Evolutionary conservation across 495 filamentous ascomycete species (phyloP), one percentile per base, ranked within the genome.

Genomic region (Penicillium coprophilum): DNA sequence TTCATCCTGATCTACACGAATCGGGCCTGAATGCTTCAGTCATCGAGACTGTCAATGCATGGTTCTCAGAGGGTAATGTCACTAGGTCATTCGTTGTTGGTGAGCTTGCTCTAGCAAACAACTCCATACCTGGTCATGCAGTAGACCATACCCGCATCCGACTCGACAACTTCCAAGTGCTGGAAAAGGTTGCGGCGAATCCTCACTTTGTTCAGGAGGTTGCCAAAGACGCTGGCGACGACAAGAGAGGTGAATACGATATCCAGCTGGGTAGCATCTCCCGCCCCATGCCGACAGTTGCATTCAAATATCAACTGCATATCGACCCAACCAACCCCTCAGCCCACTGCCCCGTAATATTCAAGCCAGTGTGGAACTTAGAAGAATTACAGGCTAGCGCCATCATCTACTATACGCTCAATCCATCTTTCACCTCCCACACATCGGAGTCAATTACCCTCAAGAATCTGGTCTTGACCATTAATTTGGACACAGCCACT

Each of bases 281-380:
- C 46, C 87, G 84, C 53, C 86, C 89, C 11, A 65, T 71, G 44
- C 77, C 77, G 7, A 80, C 88, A 0, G 86, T 94, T 3, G 94
- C 90, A 30, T 98, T 98, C 77, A 96, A 93, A 57, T 98, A 97
- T 68, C 89, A 93, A 69, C 76, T 96, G n/a, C 91, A 96, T 60
- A 67, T 92, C 28, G 87, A 94, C 28, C 79, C 80, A 43, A 58
- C 73, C 17, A 82, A 82, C 51, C 71, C 84, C 13, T 76, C 81
- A 24, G 66, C 83, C n/a, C 88, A 89, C 63, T 85, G 87, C 20
- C 94, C 95, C 0, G 74, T 98, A 27, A 78, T 88, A 44, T 77
- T 97, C 60, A 87, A 83, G 36, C 86, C 92, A 24, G 82, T 80
- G 6, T 97, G 93, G 91, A 91, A 92, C 53, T 76, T 89, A 7